phyloP scores from a whole-genome alignment of 139 green algal species.

The Tetradesmus obliquus region DNA sequence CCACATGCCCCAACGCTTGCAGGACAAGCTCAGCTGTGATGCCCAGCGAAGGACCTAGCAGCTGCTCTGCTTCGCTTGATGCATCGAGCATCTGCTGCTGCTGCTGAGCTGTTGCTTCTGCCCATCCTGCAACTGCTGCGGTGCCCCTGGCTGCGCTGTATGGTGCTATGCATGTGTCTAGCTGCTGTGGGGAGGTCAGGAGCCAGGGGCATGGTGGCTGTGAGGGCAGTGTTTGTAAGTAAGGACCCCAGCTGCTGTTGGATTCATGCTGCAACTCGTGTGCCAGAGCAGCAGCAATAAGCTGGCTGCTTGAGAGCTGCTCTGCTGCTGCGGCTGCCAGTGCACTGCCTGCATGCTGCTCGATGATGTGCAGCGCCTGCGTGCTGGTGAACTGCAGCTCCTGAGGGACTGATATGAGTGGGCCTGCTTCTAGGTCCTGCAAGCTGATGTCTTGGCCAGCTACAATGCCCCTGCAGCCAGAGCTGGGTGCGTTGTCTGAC shows the following conservation, averaged over 20 bases:
- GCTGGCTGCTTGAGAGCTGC: constrained; percentile 24
- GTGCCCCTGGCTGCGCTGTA: not conserved
- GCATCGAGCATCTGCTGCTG: not conserved
- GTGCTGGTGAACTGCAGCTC: constrained; percentile 15
- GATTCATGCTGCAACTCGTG: not conserved
- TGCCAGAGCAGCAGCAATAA: constrained; percentile 35
- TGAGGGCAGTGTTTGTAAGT: not conserved
- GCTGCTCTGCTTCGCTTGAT: not conserved
- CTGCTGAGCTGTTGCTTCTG: not conserved
- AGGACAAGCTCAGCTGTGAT: not conserved
- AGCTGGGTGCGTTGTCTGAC: not conserved
- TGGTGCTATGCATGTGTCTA: constrained; percentile 1
- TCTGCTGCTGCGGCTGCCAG: constrained; percentile 19
- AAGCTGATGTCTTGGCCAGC: not conserved
- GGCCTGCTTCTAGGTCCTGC: constrained; percentile 31
- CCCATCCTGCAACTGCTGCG: constrained; percentile 2
- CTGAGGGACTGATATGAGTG: constrained; percentile 9
- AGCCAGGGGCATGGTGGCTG: constrained; percentile 35
- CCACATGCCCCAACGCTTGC: constrained; percentile 23
- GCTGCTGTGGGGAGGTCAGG: not conserved
- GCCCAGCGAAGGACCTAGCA: not conserved
- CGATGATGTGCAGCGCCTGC: not conserved
- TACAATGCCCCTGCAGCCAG: constrained; percentile 29
- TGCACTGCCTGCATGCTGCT: not conserved
- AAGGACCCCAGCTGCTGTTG: constrained; percentile 7